Base-by-base conservation (phyloP, 1,284 basidiomycete genomes). In the Boletus semigastroideus region DNA sequence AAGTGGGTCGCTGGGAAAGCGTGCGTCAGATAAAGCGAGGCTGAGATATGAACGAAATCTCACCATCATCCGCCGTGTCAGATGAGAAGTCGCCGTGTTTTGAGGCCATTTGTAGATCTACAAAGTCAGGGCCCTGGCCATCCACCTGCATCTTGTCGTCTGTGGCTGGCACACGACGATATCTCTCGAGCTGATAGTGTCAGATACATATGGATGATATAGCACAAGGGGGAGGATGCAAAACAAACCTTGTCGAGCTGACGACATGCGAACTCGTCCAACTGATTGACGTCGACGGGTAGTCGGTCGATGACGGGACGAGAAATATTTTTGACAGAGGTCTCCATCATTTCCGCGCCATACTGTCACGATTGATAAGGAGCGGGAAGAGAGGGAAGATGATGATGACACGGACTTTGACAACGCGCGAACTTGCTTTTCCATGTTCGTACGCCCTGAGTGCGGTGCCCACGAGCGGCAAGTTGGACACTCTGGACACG, bases 191-290 rank as follows among this genome's bases (percentile, higher is more conserved):
- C 82, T 84, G 57, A 17, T 25, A 38, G 9, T 17, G 44, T n/a
- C 19, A 46, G n/a, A 36, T n/a, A n/a, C n/a, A n/a, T n/a, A 31
- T 51, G 11, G 25, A 17, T 20, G 33, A 49, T 27, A 1, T 17
- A 7, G 33, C 14, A 13, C 33, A 17, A 5, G 30, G 33, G 10
- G 8, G 12, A 34, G 0, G 31, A 3, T 27, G 44, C n/a, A n/a
- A 53, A 74, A 53, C 84, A 60, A 57, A 91, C 84, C 63, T 83
- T 78, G 69, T 94, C 91, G 42, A 94, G 77, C 66, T 94, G 91
- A 48, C 90, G 78, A 64, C 88, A 90, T 2, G 92, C 92, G 69
- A 94, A 94, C 55, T 91, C 90, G 59, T 94, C 92, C n/a, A 93
- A 73, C 63, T 87, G 85, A 54, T 83, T 84, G 41, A 81, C 84